Conservation (phyloP, 1,139 yeast genomes). For the Pichia norvegensis region DNA sequence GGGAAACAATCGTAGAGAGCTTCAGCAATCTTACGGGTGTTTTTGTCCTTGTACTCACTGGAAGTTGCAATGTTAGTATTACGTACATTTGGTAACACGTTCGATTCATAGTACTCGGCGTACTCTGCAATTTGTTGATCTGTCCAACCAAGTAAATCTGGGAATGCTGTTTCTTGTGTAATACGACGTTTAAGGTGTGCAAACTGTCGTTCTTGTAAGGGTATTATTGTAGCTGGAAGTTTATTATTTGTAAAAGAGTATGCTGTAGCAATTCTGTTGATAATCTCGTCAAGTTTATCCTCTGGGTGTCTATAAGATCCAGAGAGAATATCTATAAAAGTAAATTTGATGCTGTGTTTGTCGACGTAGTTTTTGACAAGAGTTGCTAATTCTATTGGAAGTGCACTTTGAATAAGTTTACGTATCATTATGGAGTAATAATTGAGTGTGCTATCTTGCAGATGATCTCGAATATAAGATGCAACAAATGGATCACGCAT, state of each 20-base stretch:
- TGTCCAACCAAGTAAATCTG: constrained; percentile 34
- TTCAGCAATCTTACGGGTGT: constrained; percentile 5
- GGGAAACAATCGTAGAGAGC: constrained; percentile 12
- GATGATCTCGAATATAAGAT: constrained; percentile 4
- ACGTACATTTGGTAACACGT: constrained; percentile 23
- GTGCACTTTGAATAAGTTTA: constrained; percentile 15
- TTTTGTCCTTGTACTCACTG: constrained; percentile 7
- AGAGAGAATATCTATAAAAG: neutral
- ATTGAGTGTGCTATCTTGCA: constrained; percentile 11
- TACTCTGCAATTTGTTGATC: constrained; percentile 34
- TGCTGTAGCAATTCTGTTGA: constrained; percentile 23
- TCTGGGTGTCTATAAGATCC: constrained; percentile 23
- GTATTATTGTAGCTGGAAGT: constrained; percentile 1
- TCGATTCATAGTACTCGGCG: constrained; percentile 36
- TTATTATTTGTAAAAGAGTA: constrained; percentile 24
- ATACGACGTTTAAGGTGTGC: constrained; percentile 18
- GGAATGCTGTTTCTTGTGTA: constrained; percentile 20
- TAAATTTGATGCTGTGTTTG: constrained; percentile 8
- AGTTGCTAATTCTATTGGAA: constrained; percentile 25
- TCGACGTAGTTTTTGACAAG: constrained; percentile 18
- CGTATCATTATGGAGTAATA: constrained; percentile 23
- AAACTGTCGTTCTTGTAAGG: neutral
- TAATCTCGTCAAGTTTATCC: constrained; percentile 17
- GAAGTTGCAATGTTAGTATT: constrained; percentile 13
- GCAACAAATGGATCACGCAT: constrained; percentile 5